These are phyloP conservation scores for Musa balbisiana DNA, from an alignment of 202 grass and related monocot species.

Conservation along the genomic window DNA sequence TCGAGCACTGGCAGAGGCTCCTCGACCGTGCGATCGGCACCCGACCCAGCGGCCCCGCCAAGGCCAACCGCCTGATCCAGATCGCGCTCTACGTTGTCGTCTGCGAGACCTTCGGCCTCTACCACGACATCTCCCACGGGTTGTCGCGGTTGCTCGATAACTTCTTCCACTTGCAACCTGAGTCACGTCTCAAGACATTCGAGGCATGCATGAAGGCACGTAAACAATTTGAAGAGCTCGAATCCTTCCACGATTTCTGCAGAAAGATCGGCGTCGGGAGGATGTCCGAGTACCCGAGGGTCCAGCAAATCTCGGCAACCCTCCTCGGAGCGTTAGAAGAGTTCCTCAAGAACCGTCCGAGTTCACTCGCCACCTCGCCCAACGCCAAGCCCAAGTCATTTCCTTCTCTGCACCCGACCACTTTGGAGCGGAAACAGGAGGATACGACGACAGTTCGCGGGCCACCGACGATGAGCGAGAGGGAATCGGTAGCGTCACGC, in stretches of 20 bases:
- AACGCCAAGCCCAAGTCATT: conserved; percentile 9
- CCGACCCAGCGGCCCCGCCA: conserved; percentile 27
- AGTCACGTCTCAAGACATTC: conserved; percentile 21
- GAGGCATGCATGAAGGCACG: conserved; percentile 8
- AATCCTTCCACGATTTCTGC: conserved; percentile 30
- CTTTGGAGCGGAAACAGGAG: not conserved
- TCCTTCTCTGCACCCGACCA: not conserved
- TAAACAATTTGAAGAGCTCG: conserved; percentile 37
- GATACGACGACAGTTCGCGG: not conserved
- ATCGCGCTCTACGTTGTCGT: conserved; percentile 30
- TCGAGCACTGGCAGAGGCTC: conserved; percentile 31
- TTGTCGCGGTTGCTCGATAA: conserved; percentile 33
- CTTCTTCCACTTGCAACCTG: conserved; percentile 31
- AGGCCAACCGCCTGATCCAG: conserved; percentile 27
- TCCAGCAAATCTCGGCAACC: conserved; percentile 25
- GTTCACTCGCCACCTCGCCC: not conserved
- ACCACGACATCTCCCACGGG: conserved; percentile 29
- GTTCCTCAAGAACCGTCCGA: conserved; percentile 8
- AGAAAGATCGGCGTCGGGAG: conserved; percentile 32
- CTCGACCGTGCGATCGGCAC: conserved; percentile 29
- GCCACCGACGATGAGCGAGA: not conserved
- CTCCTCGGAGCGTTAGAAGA: conserved; percentile 26
- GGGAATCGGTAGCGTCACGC: not conserved
- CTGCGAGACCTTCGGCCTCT: conserved; percentile 36
- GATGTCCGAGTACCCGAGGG: conserved; percentile 30